Evolutionary conservation across 2,329 filamentous ascomycete species (phyloP), one percentile per base, ranked within the genome.

Genomic region (Fusarium sp.): DNA sequence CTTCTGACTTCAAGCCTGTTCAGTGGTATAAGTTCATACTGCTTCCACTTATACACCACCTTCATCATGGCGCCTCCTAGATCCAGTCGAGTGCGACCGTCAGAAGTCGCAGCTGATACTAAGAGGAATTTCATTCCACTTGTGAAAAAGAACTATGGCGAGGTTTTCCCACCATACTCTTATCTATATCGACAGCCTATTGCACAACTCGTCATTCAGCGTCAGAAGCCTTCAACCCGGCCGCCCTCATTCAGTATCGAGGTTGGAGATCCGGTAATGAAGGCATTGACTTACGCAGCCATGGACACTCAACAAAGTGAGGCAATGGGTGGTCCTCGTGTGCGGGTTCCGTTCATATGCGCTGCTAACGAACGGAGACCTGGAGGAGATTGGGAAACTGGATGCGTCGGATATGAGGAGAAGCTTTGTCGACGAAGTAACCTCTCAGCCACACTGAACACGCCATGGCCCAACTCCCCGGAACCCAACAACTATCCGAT

Each of bases 311-410:
- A 79, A 48, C 72, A 73, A 13, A 79, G 76, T 46, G 69, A 79
- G 53, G 75, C 73, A 11, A 67, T 62, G 19, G 77, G 77, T 23
- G 77, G 76, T 6, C 58, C 72, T 32, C 72, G 78, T 49, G 72
- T 80, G 37, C 77, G 80, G 4, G 84, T 92, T 56, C 88, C 90
- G 1, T 89, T 92, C 60, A 87, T 93, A 65, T 92, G 90, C 69
- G 86, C 88, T 56, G 92, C 92, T 47, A 92, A 94, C 78, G 91
- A 94, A 76, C 91, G 90, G 74, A 84, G 90, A 37, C 85, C 91
- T 1, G 92, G 92, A 11, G 92, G 92, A n/a, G 91, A 94, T 75
- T 94, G 92, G 92, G 91, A 93, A 71, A 90, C 85, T 8, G 84
- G 83, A 63, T 82, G 80, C 14, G 76, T 79, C 4, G 80, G 81